These are phyloP conservation scores for Coemansia sp. DNA, from an alignment of 192 early-diverging fungal genomes.

Conservation along the genomic window DNA sequence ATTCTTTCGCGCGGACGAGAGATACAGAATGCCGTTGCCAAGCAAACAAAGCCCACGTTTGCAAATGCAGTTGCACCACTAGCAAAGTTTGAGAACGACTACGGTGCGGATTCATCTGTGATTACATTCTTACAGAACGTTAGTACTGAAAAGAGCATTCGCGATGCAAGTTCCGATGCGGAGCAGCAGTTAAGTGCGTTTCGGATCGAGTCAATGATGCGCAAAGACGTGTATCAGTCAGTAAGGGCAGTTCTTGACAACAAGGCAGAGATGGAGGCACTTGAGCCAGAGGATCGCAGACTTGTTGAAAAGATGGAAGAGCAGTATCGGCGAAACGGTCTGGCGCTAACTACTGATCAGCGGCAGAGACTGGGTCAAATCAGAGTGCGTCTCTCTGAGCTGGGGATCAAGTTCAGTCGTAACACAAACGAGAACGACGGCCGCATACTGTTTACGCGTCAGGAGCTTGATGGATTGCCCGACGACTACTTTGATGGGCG, in stretches of 20 bases:
- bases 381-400: constrained; percentile 59
- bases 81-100: constrained; percentile 32
- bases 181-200: constrained; percentile 57
- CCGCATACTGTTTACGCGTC: constrained; percentile 35
- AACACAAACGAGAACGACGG: constrained; percentile 60
- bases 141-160: constrained; percentile 57
- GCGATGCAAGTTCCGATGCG: constrained; percentile 64
- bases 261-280: constrained; percentile 22
- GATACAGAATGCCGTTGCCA: constrained; percentile 28
- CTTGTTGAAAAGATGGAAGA: constrained; percentile 57
- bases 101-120: constrained; percentile 15
- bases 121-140: constrained; percentile 40
- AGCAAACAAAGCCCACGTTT: constrained; percentile 31
- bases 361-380: constrained; percentile 56
- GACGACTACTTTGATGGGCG: constrained; percentile 58
- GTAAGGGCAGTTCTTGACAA: constrained; percentile 39
- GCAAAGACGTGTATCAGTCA: constrained; percentile 54
- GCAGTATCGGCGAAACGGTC: constrained; percentile 62
- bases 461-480: constrained; percentile 66
- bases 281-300: constrained; percentile 57
- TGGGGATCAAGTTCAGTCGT: constrained; percentile 62
- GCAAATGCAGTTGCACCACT: constrained; percentile 31
- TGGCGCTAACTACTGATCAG: constrained; percentile 55
- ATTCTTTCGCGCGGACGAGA: constrained; percentile 18
- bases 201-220: constrained; percentile 61